These are phyloP conservation scores for Acrocalymma vagum DNA, from an alignment of 2,329 filamentous ascomycete species.

Conservation along the genomic window DNA sequence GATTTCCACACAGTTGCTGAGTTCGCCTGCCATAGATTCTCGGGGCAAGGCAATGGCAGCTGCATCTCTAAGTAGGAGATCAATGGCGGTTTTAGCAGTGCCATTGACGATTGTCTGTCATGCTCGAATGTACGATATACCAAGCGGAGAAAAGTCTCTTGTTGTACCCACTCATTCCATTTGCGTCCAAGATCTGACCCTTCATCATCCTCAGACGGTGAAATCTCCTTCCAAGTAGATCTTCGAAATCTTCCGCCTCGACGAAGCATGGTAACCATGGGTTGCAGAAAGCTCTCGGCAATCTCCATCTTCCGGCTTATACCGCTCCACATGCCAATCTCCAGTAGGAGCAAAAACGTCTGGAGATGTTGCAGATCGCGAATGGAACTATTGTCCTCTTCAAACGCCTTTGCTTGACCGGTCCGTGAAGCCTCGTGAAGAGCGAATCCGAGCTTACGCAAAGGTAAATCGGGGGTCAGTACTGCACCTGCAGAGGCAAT, in stretches of 20 bases:
- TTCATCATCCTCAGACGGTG: constrained; percentile 62
- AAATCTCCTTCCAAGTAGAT: constrained; percentile 61
- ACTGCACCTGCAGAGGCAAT: constrained; percentile 69
- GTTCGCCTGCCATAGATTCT: constrained; percentile 71
- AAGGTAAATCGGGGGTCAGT: constrained; percentile 62
- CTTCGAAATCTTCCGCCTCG: constrained; percentile 67
- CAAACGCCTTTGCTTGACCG: constrained; percentile 51
- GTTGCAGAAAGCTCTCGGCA: constrained; percentile 65
- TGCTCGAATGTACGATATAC: constrained; percentile 71
- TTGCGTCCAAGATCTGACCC: constrained; percentile 67
- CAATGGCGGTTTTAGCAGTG: constrained; percentile 68
- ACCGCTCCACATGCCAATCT: constrained; percentile 67
- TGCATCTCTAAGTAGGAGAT: constrained; percentile 75
- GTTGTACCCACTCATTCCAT: constrained; percentile 70
- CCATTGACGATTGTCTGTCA: constrained; percentile 74
- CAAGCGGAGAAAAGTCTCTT: constrained; percentile 74
- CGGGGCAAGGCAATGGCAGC: constrained; percentile 69
- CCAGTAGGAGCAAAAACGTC: constrained; percentile 59
- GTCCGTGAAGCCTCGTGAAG: constrained; percentile 59
- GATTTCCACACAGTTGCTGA: constrained; percentile 71
- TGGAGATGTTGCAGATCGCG: constrained; percentile 62
- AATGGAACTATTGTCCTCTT: constrained; percentile 59
- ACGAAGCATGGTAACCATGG: constrained; percentile 64
- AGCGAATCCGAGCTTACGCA: constrained; percentile 68
- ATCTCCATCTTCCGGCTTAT: constrained; percentile 68